Base-by-base conservation (phyloP, 2,329 filamentous ascomycete species). In the Scedosporium aurantiacum region DNA sequence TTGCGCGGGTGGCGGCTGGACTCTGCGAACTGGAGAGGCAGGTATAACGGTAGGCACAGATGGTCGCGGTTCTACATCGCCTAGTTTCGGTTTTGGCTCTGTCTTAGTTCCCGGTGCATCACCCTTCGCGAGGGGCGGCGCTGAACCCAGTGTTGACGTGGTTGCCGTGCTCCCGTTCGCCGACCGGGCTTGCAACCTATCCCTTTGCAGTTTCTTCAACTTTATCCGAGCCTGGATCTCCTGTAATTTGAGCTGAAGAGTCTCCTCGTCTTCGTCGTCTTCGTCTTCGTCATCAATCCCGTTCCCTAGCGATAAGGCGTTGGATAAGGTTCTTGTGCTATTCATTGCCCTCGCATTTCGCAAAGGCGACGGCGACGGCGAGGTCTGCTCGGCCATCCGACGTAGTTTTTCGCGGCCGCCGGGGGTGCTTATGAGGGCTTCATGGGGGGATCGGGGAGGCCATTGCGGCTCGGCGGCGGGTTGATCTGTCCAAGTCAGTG, bases 201-300 rank as follows among this genome's bases (percentile, higher is more conserved):
- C 74, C 69, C 86, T 87, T 71, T 94, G 89, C 14, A 97, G 76
- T 69, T 88, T 91, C 73, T 97, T 97, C 65, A 97, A 74, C 73
- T 88, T 94, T 60, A 97, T 75, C 63, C 88, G 87, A 5, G 92
- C 91, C 72, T 97, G 87, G 63, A 99, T 96, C 61, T 90, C 91
- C 65, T 92, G 86, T 4, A 97, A 77, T 71, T 96, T 87, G 64
- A 99, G 76, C 69, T 95, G 85, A 40, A 97, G 75, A 1, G 86
- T 95, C 76, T 97, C 92, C 72, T 97, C 93, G 67, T 96, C 92
- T 5, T 95, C 88, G 4, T 90, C 87, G 0, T 87, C 84, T n/a
- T n/a, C n/a, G 8, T 85, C 80, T 4, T 73, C 75, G 58, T 75
- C 69, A 27, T 70, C 69, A 14, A 69, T 70, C 10, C 67, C 69